phyloP scores from a whole-genome alignment of 129 eudicot species.

The Deinandra increscens region DNA sequence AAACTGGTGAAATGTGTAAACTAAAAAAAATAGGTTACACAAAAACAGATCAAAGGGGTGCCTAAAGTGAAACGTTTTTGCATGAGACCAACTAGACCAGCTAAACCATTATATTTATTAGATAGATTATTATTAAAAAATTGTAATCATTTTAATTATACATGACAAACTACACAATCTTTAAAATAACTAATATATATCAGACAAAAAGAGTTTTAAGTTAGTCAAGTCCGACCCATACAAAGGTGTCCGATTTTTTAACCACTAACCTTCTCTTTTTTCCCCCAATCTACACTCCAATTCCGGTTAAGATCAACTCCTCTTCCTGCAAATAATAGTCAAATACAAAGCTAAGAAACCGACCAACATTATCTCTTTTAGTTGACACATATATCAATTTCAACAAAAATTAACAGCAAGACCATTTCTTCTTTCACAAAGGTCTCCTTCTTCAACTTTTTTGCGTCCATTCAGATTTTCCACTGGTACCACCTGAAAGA shows the following conservation, averaged over 20 bases:
- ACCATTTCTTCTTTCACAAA: constrained; percentile 99
- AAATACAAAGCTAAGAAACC: constrained; percentile 23
- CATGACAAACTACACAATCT: no score
- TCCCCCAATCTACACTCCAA: constrained; percentile 99
- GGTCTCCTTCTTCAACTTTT: constrained; percentile 91
- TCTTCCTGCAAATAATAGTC: constrained; percentile 67
- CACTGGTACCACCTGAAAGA: constrained; percentile 73
- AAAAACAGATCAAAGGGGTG: neutral
- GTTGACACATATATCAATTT: neutral
- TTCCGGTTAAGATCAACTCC: constrained; percentile 98
- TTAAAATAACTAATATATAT: neutral
- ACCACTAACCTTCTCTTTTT: constrained; percentile 82
- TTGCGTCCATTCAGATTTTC: constrained; percentile 98
- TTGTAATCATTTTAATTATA: neutral
- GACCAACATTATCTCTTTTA: constrained; percentile 3
- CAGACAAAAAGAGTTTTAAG: neutral
- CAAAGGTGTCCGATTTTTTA: neutral
- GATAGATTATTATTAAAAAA: neutral
- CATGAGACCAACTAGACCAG: constrained; percentile 4
- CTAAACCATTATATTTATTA: neutral
- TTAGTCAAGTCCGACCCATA: neutral
- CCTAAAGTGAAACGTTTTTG: neutral
- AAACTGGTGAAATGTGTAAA: neutral
- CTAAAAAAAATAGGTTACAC: neutral
- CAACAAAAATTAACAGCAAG: constrained; percentile 18